These are phyloP conservation scores for Metschnikowia similis DNA, from an alignment of 805 yeast species.

Conservation along the genomic window DNA sequence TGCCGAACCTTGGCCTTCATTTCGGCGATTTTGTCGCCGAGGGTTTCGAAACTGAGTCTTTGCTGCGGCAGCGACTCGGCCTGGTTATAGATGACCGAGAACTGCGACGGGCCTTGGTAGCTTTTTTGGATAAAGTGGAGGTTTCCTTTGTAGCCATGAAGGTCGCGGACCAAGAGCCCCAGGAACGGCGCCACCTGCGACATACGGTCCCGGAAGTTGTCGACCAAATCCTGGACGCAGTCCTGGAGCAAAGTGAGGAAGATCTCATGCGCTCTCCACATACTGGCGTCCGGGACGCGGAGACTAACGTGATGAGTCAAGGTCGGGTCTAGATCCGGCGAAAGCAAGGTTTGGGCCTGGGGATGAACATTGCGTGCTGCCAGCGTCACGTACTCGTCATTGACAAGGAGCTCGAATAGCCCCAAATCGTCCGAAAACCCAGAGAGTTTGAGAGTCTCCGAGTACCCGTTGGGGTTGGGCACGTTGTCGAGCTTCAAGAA, in stretches of 20 bases:
- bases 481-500: slow-evolving; percentile 24
- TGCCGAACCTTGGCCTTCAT: slow-evolving; percentile 40
- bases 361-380: slow-evolving; percentile 38
- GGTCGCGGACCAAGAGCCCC: slow-evolving; percentile 53
- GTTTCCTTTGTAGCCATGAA: slow-evolving; percentile 64
- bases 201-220: slow-evolving; percentile 17
- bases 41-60: slow-evolving; percentile 32
- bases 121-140: slow-evolving; percentile 75
- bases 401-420: slow-evolving; percentile 55
- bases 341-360: slow-evolving; percentile 19
- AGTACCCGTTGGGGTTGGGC: slow-evolving; percentile 24
- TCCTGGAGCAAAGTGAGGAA: slow-evolving; percentile 68
- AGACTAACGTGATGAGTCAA: slow-evolving; percentile 64
- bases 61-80: slow-evolving; percentile 37
- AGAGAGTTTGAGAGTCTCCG: slow-evolving; percentile 37
- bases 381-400: slow-evolving; percentile 31
- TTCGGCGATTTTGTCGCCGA: slow-evolving; percentile 31
- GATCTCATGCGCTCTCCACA: slow-evolving; percentile 78
- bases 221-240: slow-evolving; percentile 48
- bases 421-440: slow-evolving; percentile 62
- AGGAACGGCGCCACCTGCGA: slow-evolving; percentile 43
- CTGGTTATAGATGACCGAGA: slow-evolving; percentile 60
- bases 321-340: slow-evolving; percentile 51
- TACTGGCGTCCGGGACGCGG: slow-evolving; percentile 62
- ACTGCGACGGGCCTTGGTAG: slow-evolving; percentile 70